A percentile compares a stretch with the other conserved stretches of the same genome.
These are phyloP conservation scores for Hymenoscyphus repandus DNA, from an alignment of 2,329 filamentous ascomycete genomes.

Conservation along the genomic window DNA sequence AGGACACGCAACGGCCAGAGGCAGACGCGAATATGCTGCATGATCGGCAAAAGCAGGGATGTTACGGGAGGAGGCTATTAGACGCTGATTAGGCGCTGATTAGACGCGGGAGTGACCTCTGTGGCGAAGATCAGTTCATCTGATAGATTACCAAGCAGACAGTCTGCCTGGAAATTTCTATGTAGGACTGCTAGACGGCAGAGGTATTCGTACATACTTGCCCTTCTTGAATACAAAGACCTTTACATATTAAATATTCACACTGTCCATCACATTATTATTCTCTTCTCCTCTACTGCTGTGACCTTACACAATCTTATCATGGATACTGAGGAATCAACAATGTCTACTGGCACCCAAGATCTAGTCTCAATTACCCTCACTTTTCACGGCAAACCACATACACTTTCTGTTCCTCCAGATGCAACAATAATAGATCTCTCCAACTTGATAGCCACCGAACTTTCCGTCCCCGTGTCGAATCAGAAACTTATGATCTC, in stretches of 20 bases:
- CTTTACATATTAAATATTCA: background rate
- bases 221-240: constrained; percentile 1
- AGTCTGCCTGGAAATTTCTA: constrained; percentile 26
- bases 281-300: background rate
- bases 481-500: constrained; percentile 67
- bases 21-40: constrained; percentile 4
- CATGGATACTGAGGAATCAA: constrained; percentile 14
- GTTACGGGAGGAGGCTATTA: constrained; percentile 6
- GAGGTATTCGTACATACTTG: background rate
- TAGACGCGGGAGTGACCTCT: background rate
- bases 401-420: constrained; percentile 39
- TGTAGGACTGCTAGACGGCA: background rate
- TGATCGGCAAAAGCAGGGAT: background rate
- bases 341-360: constrained; percentile 23
- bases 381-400: constrained; percentile 41
- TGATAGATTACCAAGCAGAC: constrained; percentile 28
- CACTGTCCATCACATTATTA: background rate
- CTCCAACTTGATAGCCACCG: constrained; percentile 49
- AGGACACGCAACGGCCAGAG: constrained; percentile 26
- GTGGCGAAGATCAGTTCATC: background rate
- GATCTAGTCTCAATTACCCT: constrained; percentile 40
- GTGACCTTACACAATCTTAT: constrained; percentile 9
- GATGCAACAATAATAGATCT: constrained; percentile 52
- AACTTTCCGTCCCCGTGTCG: constrained; percentile 51
- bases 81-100: background rate